These are phyloP conservation scores for Xerocomus nothofagi DNA, from an alignment of 1,284 basidiomycete species.

Conservation along the genomic window DNA sequence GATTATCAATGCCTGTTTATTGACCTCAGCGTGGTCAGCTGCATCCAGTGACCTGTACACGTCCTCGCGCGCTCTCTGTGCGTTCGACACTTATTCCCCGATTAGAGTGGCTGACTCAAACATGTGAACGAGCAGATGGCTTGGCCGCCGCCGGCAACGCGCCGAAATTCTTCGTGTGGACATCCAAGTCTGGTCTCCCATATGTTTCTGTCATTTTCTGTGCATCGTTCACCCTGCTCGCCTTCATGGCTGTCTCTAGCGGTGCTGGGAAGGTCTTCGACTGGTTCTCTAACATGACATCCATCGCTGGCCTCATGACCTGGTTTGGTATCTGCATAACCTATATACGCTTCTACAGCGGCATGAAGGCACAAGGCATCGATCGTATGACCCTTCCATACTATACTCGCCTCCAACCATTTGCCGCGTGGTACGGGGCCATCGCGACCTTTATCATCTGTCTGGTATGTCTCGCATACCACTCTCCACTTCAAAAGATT, in stretches of 20 bases:
- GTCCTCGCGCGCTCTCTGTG: conserved; percentile 77
- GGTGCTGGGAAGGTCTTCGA: conserved; percentile 70
- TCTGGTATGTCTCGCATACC: conserved; percentile 51
- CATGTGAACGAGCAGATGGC: conserved; percentile 53
- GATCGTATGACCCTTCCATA: conserved; percentile 69
- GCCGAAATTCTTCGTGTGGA: conserved; percentile 69
- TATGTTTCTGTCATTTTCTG: conserved; percentile 68
- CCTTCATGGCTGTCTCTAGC: conserved; percentile 67
- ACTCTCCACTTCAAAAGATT: not conserved
- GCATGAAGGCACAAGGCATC: conserved; percentile 74
- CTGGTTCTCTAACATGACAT: conserved; percentile 79
- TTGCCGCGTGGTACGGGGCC: conserved; percentile 68
- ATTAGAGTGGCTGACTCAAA: not conserved
- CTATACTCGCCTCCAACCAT: conserved; percentile 61
- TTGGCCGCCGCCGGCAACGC: conserved; percentile 76
- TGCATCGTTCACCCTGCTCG: conserved; percentile 68
- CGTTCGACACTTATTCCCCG: conserved; percentile 28
- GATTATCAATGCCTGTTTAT: conserved; percentile 85
- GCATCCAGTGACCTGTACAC: conserved; percentile 84
- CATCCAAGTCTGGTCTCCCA: conserved; percentile 74
- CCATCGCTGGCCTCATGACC: conserved; percentile 65
- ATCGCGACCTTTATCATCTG: conserved; percentile 59
- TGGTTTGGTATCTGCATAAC: conserved; percentile 85
- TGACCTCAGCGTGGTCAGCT: conserved; percentile 86
- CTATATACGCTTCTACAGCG: conserved; percentile 78